phyloP scores from a whole-genome alignment of 352 stramenopile genomes.

The Globisporangium cystogenes region DNA sequence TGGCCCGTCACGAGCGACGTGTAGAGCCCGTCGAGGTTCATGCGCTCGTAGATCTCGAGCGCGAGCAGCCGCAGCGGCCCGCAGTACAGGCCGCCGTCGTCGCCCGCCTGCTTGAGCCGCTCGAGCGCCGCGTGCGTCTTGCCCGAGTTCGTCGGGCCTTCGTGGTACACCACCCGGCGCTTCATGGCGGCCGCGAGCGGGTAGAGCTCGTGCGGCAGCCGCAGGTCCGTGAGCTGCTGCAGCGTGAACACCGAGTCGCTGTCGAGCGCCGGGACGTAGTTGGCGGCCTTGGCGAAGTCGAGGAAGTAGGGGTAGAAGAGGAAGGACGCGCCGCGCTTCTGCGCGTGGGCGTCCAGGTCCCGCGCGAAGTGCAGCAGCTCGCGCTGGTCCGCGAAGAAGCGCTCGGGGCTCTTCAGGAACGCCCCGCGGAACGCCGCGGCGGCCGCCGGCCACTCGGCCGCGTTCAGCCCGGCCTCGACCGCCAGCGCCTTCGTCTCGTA shows the following conservation, averaged over 20 bases:
- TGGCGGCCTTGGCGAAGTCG: constrained; percentile 41
- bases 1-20: constrained; percentile 95
- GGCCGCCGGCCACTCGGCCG: constrained; percentile 50
- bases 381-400: constrained; percentile 50
- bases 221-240: constrained; percentile 69
- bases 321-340: constrained; percentile 42
- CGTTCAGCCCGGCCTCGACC: constrained; percentile 61
- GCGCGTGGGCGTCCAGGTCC: constrained; percentile 32
- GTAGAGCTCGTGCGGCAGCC: constrained; percentile 78
- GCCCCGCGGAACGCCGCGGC: constrained; percentile 55
- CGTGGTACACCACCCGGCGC: constrained; percentile 88
- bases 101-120: constrained; percentile 86
- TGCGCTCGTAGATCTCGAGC: constrained; percentile 92
- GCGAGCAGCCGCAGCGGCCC: constrained; percentile 93
- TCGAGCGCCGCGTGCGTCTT: constrained; percentile 96
- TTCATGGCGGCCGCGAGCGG: constrained; percentile 74
- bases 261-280: constrained; percentile 24
- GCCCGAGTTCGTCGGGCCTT: constrained; percentile 94
- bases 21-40: constrained; percentile 93
- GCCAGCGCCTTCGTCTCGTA: constrained; percentile 62
- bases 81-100: constrained; percentile 90
- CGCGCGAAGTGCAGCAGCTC: constrained; percentile 55
- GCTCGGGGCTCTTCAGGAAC: constrained; percentile 42
- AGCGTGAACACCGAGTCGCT: constrained; percentile 39
- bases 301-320: constrained; percentile 79